Percentiles rank a stretch among this genome's conserved stretches.
These are phyloP conservation scores for Xerocomus potaroensis DNA, from an alignment of 768 basidiomycete genomes.

Conservation along the genomic window DNA sequence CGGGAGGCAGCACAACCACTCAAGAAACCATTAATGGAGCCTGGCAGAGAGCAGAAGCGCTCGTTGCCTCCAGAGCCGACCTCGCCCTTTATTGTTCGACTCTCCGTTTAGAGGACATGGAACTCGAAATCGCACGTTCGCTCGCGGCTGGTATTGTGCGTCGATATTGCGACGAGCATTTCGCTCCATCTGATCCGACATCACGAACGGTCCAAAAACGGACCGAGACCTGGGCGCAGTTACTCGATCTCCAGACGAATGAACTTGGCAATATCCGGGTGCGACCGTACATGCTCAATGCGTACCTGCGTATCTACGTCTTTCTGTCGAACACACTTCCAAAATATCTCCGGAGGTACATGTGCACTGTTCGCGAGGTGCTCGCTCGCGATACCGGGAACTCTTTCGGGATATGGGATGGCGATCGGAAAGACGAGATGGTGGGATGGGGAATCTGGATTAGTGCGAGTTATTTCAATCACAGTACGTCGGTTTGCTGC, in stretches of 20 bases:
- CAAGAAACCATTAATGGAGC: slow-evolving; percentile 38
- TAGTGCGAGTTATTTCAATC: slow-evolving; percentile 65
- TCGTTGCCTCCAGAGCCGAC: slow-evolving; percentile 21
- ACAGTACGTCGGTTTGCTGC: slow-evolving; percentile 39
- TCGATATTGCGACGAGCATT: slow-evolving; percentile 30
- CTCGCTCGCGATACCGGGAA: slow-evolving; percentile 61
- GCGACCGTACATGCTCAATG: slow-evolving; percentile 48
- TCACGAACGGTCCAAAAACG: slow-evolving; percentile 3
- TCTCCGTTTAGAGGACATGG: slow-evolving; percentile 44
- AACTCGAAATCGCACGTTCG: slow-evolving; percentile 56
- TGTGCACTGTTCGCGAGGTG: slow-evolving; percentile 48
- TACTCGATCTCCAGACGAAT: slow-evolving; percentile 55
- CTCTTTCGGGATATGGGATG: slow-evolving; percentile 66
- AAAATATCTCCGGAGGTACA: slow-evolving; percentile 29
- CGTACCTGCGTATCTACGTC: slow-evolving; percentile 50
- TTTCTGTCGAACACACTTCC: slow-evolving; percentile 43
- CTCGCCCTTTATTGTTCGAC: slow-evolving; percentile 23
- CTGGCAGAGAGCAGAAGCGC: slow-evolving; percentile 42
- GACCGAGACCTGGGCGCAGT: slow-evolving; percentile 39
- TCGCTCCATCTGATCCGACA: slow-evolving; percentile 6
- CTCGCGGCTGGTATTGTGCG: slow-evolving; percentile 48
- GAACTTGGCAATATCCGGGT: slow-evolving; percentile 44
- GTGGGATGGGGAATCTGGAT: slow-evolving; percentile 62
- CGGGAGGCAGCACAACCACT: slow-evolving; percentile 28
- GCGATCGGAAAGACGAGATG: slow-evolving; percentile 49